Conservation (phyloP, 192 early-diverging fungal species). For the Dimargaris cristalligena region DNA sequence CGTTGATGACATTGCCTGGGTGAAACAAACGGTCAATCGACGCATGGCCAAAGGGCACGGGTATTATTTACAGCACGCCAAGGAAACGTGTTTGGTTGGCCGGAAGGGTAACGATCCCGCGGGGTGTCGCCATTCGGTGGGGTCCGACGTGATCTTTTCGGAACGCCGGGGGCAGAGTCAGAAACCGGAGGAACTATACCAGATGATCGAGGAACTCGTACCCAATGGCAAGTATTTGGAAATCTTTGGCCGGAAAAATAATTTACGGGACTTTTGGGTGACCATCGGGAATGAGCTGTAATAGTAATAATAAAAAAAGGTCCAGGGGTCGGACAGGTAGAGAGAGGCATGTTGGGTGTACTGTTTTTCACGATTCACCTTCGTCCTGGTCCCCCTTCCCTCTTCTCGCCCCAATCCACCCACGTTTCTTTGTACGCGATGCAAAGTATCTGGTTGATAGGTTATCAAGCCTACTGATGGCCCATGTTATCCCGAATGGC, state of each 20-base stretch:
- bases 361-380: too few species aligned
- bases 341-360: too few species aligned
- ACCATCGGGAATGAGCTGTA: slow-evolving; percentile 94
- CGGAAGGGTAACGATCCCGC: slow-evolving; percentile 69
- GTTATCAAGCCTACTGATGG: too few species aligned
- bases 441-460: too few species aligned
- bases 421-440: too few species aligned
- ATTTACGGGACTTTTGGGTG: slow-evolving; percentile 90
- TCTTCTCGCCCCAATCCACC: too few species aligned
- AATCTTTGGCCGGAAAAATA: slow-evolving; percentile 94
- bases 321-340: too few species aligned
- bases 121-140: slow-evolving; percentile 47
- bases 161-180: slow-evolving; percentile 89
- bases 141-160: slow-evolving; percentile 83
- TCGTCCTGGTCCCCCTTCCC: too few species aligned
- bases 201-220: slow-evolving; percentile 83
- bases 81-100: slow-evolving; percentile 93
- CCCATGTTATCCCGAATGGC: too few species aligned
- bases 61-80: slow-evolving; percentile 93
- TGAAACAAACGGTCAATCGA: slow-evolving; percentile 91
- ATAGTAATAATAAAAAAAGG: too few species aligned
- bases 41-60: slow-evolving; percentile 96
- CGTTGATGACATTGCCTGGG: slow-evolving; percentile 93
- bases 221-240: slow-evolving; percentile 85
- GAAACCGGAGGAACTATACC: slow-evolving; percentile 91